Evolutionary conservation across 768 basidiomycete species (phyloP), one percentile per base, ranked within the genome.

Genomic region (Lyophyllum shimeji): DNA sequence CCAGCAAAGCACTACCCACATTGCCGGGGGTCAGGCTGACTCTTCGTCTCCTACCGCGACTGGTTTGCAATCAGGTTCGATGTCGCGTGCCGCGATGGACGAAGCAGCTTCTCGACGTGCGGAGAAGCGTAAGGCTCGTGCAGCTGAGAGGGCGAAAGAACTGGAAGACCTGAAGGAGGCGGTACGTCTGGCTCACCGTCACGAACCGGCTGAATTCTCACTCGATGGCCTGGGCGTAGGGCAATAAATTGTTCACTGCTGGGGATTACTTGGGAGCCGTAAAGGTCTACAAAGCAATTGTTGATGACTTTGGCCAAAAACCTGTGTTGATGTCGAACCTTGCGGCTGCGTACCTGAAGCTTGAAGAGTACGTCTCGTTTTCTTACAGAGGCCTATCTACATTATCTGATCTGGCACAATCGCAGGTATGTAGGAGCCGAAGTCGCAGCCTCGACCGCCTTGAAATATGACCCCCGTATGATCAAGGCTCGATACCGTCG

Each of bases 341-440:
- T 12, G 69, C 74, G 31, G 72, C 67, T 1, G 68, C 69, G 0
- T 74, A 74, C 53, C 53, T 76, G 8, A 76, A 76, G 54, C 57
- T 75, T 2, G 60, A 68, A 67, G 69, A 73, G 58, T 54, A 69
- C 54, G 44, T 46, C 27, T 15, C 25, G 5, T 50, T 18, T 42
- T 24, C 15, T n/a, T 18, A 20, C 11, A 18, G 46, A 0, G 18
- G n/a, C 27, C 27, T 53, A 3, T 43, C 25, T 37, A 43, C 21
- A 40, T 12, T 5, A 55, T 44, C 11, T 40, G 12, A 23, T 34
- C 20, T 20, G 17, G 4, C 9, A 17, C n/a, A 46, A 48, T 40
- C 6, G 25, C 46, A 78, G 78, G 61, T 75, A 71, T 50, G 71
- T 72, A 45, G 60, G 71, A 55, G 78, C 78, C 3, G 76, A 75